Conservation (phyloP, 164 flowering plant species). For the Akebia trifoliata region DNA sequence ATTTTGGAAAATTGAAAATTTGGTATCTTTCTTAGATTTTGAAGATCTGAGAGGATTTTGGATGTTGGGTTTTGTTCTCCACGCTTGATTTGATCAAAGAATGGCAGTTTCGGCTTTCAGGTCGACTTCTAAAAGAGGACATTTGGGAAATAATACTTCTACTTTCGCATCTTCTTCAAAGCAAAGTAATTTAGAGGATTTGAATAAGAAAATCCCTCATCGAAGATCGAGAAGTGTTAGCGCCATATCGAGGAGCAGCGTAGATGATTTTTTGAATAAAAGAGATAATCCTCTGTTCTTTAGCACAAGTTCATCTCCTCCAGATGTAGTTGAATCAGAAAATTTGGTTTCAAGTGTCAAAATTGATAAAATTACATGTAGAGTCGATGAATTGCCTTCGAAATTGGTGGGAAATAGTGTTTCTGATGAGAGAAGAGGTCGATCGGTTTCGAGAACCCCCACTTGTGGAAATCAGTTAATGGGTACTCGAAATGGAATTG, state of each 20-base stretch:
- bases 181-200: conserved; percentile 16
- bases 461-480: conserved; percentile 11
- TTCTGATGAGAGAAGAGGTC: conserved; percentile 41
- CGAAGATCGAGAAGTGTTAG: conserved; percentile 68
- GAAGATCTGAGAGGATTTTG: neutral
- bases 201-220: conserved; percentile 20
- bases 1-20: no score
- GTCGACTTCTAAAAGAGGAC: conserved; percentile 51
- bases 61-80: neutral
- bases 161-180: conserved; percentile 9
- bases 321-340: conserved; percentile 15
- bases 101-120: conserved; percentile 66
- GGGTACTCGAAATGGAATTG: conserved; percentile 23
- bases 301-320: conserved; percentile 22
- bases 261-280: conserved; percentile 41
- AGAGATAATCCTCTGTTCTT: conserved; percentile 72
- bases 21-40: neutral
- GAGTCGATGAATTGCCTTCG: neutral
- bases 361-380: conserved; percentile 3
- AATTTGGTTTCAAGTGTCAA: conserved; percentile 1
- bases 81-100: neutral
- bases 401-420: conserved; percentile 4
- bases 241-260: conserved; percentile 33
- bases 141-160: conserved; percentile 11
- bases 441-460: conserved; percentile 41